A percentile compares a stretch with the other conserved stretches of the same genome.
Evolutionary conservation across 2,329 filamentous ascomycete species (phyloP).

Genomic region (Lojkania enalia): DNA sequence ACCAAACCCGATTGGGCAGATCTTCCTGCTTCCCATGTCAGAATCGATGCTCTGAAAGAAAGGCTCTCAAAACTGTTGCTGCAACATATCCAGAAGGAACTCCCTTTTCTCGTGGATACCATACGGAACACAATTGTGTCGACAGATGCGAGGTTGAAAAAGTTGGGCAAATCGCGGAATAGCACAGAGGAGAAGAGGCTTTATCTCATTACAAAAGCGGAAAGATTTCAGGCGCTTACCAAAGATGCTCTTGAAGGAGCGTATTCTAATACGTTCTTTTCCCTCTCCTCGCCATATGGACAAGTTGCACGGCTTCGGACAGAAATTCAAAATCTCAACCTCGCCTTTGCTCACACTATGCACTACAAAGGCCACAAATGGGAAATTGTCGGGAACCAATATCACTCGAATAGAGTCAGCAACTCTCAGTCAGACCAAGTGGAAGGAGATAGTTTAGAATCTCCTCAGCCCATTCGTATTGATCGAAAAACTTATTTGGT

Average conservation of each 20-base stretch:
- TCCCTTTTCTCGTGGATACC: slow-evolving; percentile 24
- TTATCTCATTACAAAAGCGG: slow-evolving; percentile 26
- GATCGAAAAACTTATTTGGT: slow-evolving; percentile 20
- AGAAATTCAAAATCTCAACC: slow-evolving; percentile 30
- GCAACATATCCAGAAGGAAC: slow-evolving; percentile 34
- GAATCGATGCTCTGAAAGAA: slow-evolving; percentile 32
- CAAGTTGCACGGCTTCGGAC: slow-evolving; percentile 37
- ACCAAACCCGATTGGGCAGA: slow-evolving; percentile 20
- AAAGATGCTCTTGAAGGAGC: slow-evolving; percentile 25
- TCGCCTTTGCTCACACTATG: slow-evolving; percentile 30
- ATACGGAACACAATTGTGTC: slow-evolving; percentile 20
- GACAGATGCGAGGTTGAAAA: slow-evolving; percentile 19
- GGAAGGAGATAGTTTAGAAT: slow-evolving; percentile 15
- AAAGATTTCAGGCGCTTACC: slow-evolving; percentile 24
- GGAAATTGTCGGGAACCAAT: slow-evolving; percentile 16
- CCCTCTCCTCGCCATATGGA: slow-evolving; percentile 8
- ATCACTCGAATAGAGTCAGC: not conserved
- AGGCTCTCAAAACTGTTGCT: slow-evolving; percentile 37
- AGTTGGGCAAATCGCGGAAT: slow-evolving; percentile 23
- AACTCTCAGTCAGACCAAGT: slow-evolving; percentile 1
- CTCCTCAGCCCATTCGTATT: slow-evolving; percentile 13
- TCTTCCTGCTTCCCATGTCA: slow-evolving; percentile 26
- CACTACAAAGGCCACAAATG: slow-evolving; percentile 31
- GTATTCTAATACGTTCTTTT: slow-evolving; percentile 30
- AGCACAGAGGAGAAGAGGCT: slow-evolving; percentile 22